Base-by-base conservation (phyloP, 306 rosid genomes). In the Cicer judaicum region DNA sequence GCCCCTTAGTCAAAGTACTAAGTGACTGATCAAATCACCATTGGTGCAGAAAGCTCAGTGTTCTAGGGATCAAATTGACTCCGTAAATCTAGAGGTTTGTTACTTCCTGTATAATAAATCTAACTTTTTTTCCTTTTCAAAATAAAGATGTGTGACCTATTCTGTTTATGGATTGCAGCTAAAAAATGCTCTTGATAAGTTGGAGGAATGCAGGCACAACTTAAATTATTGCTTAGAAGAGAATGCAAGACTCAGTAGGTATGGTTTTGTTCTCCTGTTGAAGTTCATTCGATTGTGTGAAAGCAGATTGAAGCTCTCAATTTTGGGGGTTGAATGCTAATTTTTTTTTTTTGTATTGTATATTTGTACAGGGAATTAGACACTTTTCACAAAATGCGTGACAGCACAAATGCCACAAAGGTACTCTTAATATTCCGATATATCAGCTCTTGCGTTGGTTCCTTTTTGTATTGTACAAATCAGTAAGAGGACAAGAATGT, bases 171-270 rank as follows among this genome's bases (percentile, higher is more conserved):
- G 42, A 29, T 75, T 78, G 81, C 87, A 94, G 99, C 84, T 88
- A 75, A 82, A 71, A 72, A 83, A 81, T 44, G 79, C 93, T 68
- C 88, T 62, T 57, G 73, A 72, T 7, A 90, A 92, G 83, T 83
- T 92, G 68, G 91, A 87, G 74, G 89, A 87, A 79, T 92, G 95
- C 85, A 88, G 91, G 79, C 71, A 44, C 66, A 89, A 83, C 83
- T 88, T 94, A 79, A 83, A 84, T 19, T 78, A 83, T 87, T 94
- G 99, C 87, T 82, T 90, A 76, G 89, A 87, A 76, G 99, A 94
- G 74, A 94, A 94, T 86, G 86, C 83, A 68, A 94, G 83, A 81
- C 99, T 92, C 82, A 86, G 78, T 46, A 78, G 95, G 99, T 92
- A 64, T 81, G 84, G 41, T 14, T 73, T 57, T 39, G 29, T 72